Percentiles rank a stretch among this genome's conserved stretches.
phyloP scores from a whole-genome alignment of 176 grass and related monocot species.

The Luzula sylvatica region DNA sequence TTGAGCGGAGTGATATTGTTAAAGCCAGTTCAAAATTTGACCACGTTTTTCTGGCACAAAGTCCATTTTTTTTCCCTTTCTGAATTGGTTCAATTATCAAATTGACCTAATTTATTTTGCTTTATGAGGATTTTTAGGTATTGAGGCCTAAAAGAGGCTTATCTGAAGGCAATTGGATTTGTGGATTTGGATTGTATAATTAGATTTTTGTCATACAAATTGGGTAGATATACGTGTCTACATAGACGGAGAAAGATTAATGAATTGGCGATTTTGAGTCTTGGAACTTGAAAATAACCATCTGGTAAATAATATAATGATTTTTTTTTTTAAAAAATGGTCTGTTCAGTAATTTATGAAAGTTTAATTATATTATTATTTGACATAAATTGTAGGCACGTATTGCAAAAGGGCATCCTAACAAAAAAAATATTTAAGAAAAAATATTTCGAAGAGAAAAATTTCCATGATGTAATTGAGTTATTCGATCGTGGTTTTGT shows the following conservation, averaged over 20 bases:
- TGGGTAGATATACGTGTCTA: slow-evolving; percentile 43
- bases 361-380: neutral
- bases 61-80: neutral
- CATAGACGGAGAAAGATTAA: slow-evolving; percentile 50
- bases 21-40: slow-evolving; percentile 19
- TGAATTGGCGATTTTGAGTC: slow-evolving; percentile 31
- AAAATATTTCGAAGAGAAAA: slow-evolving; percentile 20
- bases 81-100: too few relatives aligned
- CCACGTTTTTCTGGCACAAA: slow-evolving; percentile 59
- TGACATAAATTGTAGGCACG: slow-evolving; percentile 41
- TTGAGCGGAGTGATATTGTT: slow-evolving; percentile 49
- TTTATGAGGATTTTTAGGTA: slow-evolving; percentile 28
- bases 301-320: slow-evolving; percentile 4
- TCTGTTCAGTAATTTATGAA: neutral
- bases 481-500: slow-evolving; percentile 36
- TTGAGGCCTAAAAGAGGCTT: slow-evolving; percentile 88
- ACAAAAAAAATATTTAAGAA: slow-evolving; percentile 23
- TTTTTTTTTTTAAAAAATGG: too few relatives aligned
- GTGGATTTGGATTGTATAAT: slow-evolving; percentile 49
- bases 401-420: slow-evolving; percentile 47
- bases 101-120: neutral
- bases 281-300: slow-evolving; percentile 12
- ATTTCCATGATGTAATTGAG: slow-evolving; percentile 9
- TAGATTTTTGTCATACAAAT: slow-evolving; percentile 57
- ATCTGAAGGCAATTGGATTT: slow-evolving; percentile 63